Evolutionary conservation across 108 stramenopile species (phyloP).

Genomic region (Skeletonema menzelii): DNA sequence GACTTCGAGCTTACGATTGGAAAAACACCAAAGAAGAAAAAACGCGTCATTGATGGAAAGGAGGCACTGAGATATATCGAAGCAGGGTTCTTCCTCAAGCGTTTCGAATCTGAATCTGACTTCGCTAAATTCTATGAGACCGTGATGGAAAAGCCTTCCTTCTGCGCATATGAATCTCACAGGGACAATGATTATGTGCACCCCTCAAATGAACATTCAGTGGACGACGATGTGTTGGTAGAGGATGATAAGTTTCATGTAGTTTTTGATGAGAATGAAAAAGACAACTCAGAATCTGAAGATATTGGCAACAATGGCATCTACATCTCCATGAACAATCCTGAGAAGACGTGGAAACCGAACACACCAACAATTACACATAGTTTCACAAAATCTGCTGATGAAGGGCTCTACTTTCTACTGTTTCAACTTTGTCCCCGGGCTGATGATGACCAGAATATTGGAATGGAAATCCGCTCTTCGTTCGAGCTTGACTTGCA

Average conservation of each 20-base stretch:
- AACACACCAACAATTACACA: slow-evolving; percentile 59
- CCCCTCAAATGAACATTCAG: slow-evolving; percentile 29
- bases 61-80: slow-evolving; percentile 45
- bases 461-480: slow-evolving; percentile 50
- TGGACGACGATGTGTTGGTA: slow-evolving; percentile 47
- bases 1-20: slow-evolving; percentile 56
- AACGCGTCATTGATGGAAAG: slow-evolving; percentile 1
- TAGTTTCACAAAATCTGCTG: slow-evolving; percentile 39
- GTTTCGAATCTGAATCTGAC: slow-evolving; percentile 69
- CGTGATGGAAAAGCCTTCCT: slow-evolving; percentile 47
- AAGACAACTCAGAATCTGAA: slow-evolving; percentile 19
- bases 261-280: slow-evolving; percentile 34
- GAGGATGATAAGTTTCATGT: slow-evolving; percentile 46
- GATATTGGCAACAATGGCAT: slow-evolving; percentile 52
- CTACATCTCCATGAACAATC: slow-evolving; percentile 64
- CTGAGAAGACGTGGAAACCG: slow-evolving; percentile 54
- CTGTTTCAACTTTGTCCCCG: slow-evolving; percentile 84
- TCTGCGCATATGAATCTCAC: slow-evolving; percentile 58
- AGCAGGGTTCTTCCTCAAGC: slow-evolving; percentile 72
- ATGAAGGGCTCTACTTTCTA: slow-evolving; percentile 90
- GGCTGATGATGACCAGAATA: slow-evolving; percentile 7
- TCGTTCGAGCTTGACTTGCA: slow-evolving; percentile 87
- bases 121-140: slow-evolving; percentile 61
- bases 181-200: slow-evolving; percentile 33
- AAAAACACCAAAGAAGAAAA: slow-evolving; percentile 10